A percentile compares a stretch with the other conserved stretches of the same genome.
phyloP scores from a whole-genome alignment of 192 early-diverging fungal genomes.

The Coemansia sp. region DNA sequence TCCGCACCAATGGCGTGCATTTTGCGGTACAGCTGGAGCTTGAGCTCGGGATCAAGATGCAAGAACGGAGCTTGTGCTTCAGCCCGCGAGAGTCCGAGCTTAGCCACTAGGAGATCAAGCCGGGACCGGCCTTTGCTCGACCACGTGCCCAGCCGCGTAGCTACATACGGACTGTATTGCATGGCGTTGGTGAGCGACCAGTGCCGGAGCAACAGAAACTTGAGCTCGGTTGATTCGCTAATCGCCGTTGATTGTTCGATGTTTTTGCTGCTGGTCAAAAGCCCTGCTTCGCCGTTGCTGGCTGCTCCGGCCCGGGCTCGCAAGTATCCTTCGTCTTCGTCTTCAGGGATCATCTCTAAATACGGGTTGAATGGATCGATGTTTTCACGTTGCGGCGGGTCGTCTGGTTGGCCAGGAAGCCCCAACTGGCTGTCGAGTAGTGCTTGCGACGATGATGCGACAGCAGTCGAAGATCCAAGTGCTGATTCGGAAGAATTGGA shows the following conservation, averaged over 20 bases:
- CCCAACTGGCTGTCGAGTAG: slow-evolving; percentile 33
- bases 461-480: not conserved
- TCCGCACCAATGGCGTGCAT: slow-evolving; percentile 69
- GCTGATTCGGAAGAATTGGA: not conserved
- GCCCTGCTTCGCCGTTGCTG: slow-evolving; percentile 25
- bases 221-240: slow-evolving; percentile 68
- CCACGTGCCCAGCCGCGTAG: slow-evolving; percentile 86
- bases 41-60: slow-evolving; percentile 77
- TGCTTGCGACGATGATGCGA: slow-evolving; percentile 18
- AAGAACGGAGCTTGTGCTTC: slow-evolving; percentile 75
- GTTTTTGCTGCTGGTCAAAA: slow-evolving; percentile 28
- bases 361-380: slow-evolving; percentile 25
- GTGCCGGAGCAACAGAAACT: slow-evolving; percentile 83
- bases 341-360: slow-evolving; percentile 20
- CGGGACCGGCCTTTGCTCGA: slow-evolving; percentile 75
- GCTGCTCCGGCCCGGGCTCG: slow-evolving; percentile 18
- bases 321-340: slow-evolving; percentile 36
- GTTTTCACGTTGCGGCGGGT: not conserved
- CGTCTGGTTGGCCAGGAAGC: not conserved
- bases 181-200: slow-evolving; percentile 89
- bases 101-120: slow-evolving; percentile 80
- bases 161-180: slow-evolving; percentile 86
- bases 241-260: slow-evolving; percentile 23
- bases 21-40: slow-evolving; percentile 62
- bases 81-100: slow-evolving; percentile 86